Base-by-base conservation (phyloP, 345 rosid genomes). In the Streptanthus diversifolius region DNA sequence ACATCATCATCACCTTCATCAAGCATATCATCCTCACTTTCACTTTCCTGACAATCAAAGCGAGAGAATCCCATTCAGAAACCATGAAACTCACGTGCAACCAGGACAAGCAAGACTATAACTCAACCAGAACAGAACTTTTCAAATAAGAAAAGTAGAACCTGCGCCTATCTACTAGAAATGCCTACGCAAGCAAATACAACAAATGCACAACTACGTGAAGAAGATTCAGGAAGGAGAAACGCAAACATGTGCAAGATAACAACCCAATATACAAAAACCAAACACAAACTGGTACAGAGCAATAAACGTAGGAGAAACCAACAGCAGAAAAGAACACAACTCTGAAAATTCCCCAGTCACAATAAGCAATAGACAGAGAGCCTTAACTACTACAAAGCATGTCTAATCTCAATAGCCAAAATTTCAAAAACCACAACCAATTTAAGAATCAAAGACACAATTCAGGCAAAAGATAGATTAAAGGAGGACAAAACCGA, bases 1-100 rank as follows among this genome's bases (percentile, higher is more conserved):
- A 83, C 76, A 18, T 89, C 96, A 56, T 87, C 96, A 84, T 89
- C 91, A 64, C 90, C 90, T 70, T 87, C 97, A 43, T 85, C 89
- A 49, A 87, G 82, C 72, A 82, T 73, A 24, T 89, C 96, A 58
- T 92, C 98, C 66, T 92, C 98, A 56, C 93, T 92, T 68, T 88
- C 98, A 74, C 86, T 84, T 54, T 92, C 96, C 98, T 92, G 85
- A 73, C 65, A 65, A 61, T 30, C 72, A 77, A 45, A 62, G 1
- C 35, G 10, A 56, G 37, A 77, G 1, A 40, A 59, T 51, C 18
- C 5, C 21, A 77, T 65, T n/a, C 55, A 14, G 40, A 41, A 57
- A 33, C 60, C 32, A 10, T 7, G 29, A 15, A 25, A 59, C 44
- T 13, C 48, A 75, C 13, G 53, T 36, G 22, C 2, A 44, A 62